Conservation (phyloP, 768 basidiomycete genomes). For the Sarcodon sp. region DNA sequence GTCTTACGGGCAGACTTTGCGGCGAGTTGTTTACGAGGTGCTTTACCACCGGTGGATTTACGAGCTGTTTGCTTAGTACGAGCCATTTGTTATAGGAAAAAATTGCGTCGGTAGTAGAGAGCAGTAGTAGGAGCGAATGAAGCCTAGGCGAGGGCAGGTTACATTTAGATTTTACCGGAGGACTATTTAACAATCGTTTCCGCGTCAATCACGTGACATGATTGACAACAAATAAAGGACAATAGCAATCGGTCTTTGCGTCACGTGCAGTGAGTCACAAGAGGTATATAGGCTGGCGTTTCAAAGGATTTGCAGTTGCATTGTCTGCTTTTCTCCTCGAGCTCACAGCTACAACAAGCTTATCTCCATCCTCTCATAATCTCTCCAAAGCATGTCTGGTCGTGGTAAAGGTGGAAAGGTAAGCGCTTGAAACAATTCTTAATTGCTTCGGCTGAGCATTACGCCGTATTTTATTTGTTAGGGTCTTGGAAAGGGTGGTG, state of each 20-base stretch:
- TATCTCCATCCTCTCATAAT: not conserved
- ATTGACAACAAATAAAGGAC: not conserved
- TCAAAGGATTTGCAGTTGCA: not conserved
- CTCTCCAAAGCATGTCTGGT: constrained; percentile 46
- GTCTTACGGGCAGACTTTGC: constrained; percentile 58
- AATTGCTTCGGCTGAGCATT: not conserved
- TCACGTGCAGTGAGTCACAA: constrained; percentile 1
- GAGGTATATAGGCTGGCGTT: constrained; percentile 12
- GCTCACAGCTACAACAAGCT: constrained; percentile 4
- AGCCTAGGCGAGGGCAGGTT: not conserved
- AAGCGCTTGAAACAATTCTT: constrained; percentile 4
- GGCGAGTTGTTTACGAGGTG: constrained; percentile 62
- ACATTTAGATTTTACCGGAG: not conserved
- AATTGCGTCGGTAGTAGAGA: not conserved
- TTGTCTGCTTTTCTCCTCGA: not conserved
- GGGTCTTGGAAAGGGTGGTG: constrained; percentile 73
- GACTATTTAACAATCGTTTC: constrained; percentile 11
- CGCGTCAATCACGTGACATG: constrained; percentile 1
- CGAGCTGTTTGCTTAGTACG: constrained; percentile 70
- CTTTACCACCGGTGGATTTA: constrained; percentile 70
- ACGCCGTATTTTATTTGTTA: constrained; percentile 12
- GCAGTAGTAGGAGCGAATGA: not conserved
- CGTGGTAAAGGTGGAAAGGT: constrained; percentile 75
- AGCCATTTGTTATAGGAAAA: constrained; percentile 33
- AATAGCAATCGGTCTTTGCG: not conserved